These are phyloP conservation scores for Hibiscus tridactylites DNA, from an alignment of 345 rosid genomes.

Conservation along the genomic window DNA sequence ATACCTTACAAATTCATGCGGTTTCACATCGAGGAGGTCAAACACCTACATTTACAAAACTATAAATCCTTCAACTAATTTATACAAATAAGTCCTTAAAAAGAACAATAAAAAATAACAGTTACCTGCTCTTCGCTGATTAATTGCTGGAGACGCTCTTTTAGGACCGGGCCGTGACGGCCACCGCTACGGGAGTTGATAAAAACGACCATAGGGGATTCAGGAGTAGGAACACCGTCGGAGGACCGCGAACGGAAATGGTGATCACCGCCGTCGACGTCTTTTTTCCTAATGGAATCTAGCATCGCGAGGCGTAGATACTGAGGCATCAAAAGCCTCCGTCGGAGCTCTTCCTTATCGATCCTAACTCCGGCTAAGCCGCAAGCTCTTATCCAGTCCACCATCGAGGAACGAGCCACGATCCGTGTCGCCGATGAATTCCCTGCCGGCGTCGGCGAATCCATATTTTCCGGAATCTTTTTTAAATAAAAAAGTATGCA, in stretches of 20 bases:
- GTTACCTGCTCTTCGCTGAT: conserved; percentile 73
- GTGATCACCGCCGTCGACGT: conserved; percentile 24
- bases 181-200: conserved; percentile 84
- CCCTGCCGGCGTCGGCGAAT: conserved; percentile 31
- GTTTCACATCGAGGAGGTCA: conserved; percentile 76
- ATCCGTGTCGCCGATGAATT: conserved; percentile 44
- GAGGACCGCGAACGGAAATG: conserved; percentile 6
- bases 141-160: conserved; percentile 57
- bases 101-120: not conserved
- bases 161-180: conserved; percentile 66
- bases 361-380: conserved; percentile 61
- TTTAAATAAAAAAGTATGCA: not conserved
- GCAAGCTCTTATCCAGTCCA: conserved; percentile 54
- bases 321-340: conserved; percentile 49
- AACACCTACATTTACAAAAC: conserved; percentile 48
- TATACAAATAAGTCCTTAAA: not conserved
- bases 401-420: conserved; percentile 50
- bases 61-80: not conserved
- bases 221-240: conserved; percentile 27
- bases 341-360: conserved; percentile 56
- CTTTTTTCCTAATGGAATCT: conserved; percentile 47
- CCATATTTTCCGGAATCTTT: not conserved
- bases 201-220: conserved; percentile 72
- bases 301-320: conserved; percentile 63
- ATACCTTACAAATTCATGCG: conserved; percentile 60